Base-by-base conservation (phyloP, 2,329 filamentous ascomycete genomes). In the Aspergillus carbonarius region DNA sequence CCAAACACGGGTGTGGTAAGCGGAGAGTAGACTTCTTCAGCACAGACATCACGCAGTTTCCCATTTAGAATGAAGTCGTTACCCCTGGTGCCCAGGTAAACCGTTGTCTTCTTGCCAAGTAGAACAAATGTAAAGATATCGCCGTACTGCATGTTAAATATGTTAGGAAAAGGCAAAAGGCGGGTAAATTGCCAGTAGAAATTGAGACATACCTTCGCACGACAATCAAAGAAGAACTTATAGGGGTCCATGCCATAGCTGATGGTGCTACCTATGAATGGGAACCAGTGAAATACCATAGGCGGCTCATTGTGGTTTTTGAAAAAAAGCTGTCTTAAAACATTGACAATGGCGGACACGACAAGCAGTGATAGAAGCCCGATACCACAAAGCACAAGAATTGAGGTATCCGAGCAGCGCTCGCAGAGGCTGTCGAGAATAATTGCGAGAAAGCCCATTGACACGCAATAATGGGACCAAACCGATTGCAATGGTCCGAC, bases 41-140 rank as follows among this genome's bases (percentile, higher is more conserved):
- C 92, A 72, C 89, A 92, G 68, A 96, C 88, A 71, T 96, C 92
- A 79, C 90, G 91, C 69, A 92, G 83, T 80, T 95, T 96, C 72
- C 91, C 92, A 73, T 96, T 96, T 66, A 96, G 82, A 66, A 96
- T 92, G 75, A 96, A 96, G 66, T 96, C 91, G 74, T 96, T 96
- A 66, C 92, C 92, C 66, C 88, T 84, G 35, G 89, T 87, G 56
- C 92, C 91, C 60, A 96, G 79, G 66, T 87, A 92, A 44, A 96
- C 92, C 3, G 92, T 96, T 48, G 90, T 95, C 78, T 92, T 93
- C 82, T 90, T 92, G 68, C 92, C 92, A 54, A 96, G 87, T 51
- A 96, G 85, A 60, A 96, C 80, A 70, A 96, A 96, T 17, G 92
- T 96, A 74, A 95, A 96, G 71, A 92, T 86, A 76, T 96, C 90